phyloP scores from a whole-genome alignment of 2,329 filamentous ascomycete species.

The Sporothrix schenckii region DNA sequence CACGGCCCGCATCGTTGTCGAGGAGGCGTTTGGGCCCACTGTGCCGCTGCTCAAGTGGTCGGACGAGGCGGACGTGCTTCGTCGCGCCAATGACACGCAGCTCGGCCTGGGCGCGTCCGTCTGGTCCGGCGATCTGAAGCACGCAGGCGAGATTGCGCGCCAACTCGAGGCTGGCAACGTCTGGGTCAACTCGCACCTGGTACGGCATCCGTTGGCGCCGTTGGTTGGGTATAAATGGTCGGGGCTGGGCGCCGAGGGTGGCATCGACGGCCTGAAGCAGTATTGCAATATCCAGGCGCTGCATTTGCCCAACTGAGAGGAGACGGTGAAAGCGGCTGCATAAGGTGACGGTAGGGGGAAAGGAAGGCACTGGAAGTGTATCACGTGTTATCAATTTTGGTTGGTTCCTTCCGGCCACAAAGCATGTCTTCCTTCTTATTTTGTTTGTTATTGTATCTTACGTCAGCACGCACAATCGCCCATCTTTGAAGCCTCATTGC shows the following conservation, averaged over 20 bases:
- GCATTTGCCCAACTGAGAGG: constrained; percentile 7
- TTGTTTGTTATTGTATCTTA: not conserved
- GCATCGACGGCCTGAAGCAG: constrained; percentile 42
- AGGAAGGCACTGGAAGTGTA: not conserved
- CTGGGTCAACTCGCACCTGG: constrained; percentile 55
- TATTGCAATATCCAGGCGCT: constrained; percentile 39
- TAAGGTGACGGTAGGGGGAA: not conserved
- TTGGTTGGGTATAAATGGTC: constrained; percentile 57
- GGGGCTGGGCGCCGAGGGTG: constrained; percentile 52
- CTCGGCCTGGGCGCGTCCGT: constrained; percentile 58
- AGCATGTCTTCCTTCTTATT: not conserved
- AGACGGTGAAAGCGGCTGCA: not conserved
- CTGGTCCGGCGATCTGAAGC: constrained; percentile 52
- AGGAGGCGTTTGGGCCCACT: constrained; percentile 55
- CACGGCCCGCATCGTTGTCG: constrained; percentile 54
- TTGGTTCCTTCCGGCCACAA: not conserved
- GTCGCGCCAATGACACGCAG: constrained; percentile 52
- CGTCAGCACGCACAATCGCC: not conserved
- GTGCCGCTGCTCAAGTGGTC: constrained; percentile 50
- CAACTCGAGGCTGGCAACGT: constrained; percentile 57
- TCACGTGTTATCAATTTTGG: not conserved
- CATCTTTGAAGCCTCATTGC: no score
- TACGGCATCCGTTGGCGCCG: constrained; percentile 44
- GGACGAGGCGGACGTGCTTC: constrained; percentile 51
- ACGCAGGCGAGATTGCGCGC: constrained; percentile 51